Base-by-base conservation (phyloP, 768 basidiomycete genomes). In the Amanita thiersii region DNA sequence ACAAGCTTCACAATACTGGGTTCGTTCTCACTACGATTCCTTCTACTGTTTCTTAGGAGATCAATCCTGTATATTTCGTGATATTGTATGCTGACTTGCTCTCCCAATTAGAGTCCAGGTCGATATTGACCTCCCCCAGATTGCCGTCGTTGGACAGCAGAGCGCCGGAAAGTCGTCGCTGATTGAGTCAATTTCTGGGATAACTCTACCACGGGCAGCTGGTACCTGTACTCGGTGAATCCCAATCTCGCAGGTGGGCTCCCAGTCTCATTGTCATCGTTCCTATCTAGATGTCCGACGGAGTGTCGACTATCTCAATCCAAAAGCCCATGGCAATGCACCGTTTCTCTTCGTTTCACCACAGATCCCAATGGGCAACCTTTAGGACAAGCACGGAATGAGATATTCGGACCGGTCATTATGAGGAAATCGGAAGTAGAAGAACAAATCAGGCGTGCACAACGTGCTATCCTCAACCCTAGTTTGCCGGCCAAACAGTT, bases 161-260 rank as follows among this genome's bases (percentile, higher is more conserved):
- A 79, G 75, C 36, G 77, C 77, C 0, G 82, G 81, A 0, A 83
- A 83, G 47, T 80, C 78, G 0, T 83, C 81, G 0, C 63, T 82
- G 7, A 82, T 83, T 6, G 81, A 83, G 47, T 68, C 78, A 0
- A 80, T 83, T 31, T 79, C 78, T 0, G 77, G 79, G 0, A 69
- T 82, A 14, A 77, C 70, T 0, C 56, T 83, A 0, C 81, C 81
- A 14, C 66, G 81, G 7, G 75, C 75, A 0, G 64, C 72, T 3
- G 81, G 81, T 1, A 82, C 81, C 0, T 83, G 81, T 40, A 84
- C 82, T 2, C 66, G 81, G 81, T 73, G n/a, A n/a, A n/a, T n/a
- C n/a, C n/a, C n/a, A n/a, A n/a, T n/a, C n/a, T n/a, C n/a, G n/a
- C n/a, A n/a, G n/a, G n/a, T n/a, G n/a, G n/a, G n/a, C n/a, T n/a